Evolutionary conservation across 2,329 filamentous ascomycete species (phyloP).

Genomic region (Ophiocordyceps camponoti-floridani): DNA sequence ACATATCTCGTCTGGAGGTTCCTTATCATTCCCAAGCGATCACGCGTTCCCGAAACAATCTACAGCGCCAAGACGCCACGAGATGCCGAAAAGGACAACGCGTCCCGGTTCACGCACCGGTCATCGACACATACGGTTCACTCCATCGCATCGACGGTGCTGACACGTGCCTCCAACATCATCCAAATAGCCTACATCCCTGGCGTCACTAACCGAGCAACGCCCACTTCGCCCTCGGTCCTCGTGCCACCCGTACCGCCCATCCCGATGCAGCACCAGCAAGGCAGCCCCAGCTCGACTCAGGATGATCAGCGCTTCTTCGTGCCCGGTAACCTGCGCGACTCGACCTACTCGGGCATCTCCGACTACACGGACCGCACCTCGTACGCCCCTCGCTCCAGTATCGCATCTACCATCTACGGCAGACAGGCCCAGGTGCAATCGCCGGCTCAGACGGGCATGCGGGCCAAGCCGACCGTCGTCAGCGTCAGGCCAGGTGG

Average conservation of each 20-base stretch:
- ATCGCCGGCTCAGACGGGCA: constrained; percentile 69
- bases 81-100: constrained; percentile 27
- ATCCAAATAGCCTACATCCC: constrained; percentile 99
- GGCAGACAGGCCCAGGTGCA: constrained; percentile 75
- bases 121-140: constrained; percentile 71
- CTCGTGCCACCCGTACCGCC: constrained; percentile 87
- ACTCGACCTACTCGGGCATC: constrained; percentile 74
- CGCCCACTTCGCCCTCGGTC: constrained; percentile 61
- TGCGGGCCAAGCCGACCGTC: constrained; percentile 76
- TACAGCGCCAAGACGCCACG: constrained; percentile 31
- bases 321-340: constrained; percentile 73
- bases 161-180: constrained; percentile 93
- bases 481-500: constrained; percentile 72
- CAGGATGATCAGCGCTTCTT: constrained; percentile 81
- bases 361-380: constrained; percentile 45
- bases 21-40: constrained; percentile 64
- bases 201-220: constrained; percentile 83
- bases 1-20: constrained; percentile 78
- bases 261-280: constrained; percentile 52
- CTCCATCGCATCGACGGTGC: constrained; percentile 86
- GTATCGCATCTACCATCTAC: constrained; percentile 86
- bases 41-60: constrained; percentile 33
- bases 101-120: constrained; percentile 29
- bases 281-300: constrained; percentile 23
- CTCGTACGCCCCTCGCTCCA: constrained; percentile 46